A percentile compares a stretch with the other conserved stretches of the same genome.
Evolutionary conservation across 2,329 filamentous ascomycete genomes (phyloP).

Genomic region (Exserohilum rostratum): DNA sequence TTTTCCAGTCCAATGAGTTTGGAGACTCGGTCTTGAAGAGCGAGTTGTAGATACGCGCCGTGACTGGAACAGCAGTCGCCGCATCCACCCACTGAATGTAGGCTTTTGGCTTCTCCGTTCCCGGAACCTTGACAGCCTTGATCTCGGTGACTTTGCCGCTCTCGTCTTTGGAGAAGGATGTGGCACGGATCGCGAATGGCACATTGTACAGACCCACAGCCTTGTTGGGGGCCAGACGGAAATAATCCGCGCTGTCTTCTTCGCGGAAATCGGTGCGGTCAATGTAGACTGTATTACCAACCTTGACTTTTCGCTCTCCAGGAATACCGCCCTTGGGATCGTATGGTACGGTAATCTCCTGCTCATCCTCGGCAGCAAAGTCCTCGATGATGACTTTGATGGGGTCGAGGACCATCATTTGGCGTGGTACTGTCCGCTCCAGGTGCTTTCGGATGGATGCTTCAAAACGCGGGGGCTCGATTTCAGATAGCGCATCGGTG

Average conservation of each 20-base stretch:
- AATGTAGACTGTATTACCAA: slow-evolving; percentile 84
- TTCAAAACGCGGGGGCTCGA: slow-evolving; percentile 83
- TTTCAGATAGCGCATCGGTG: slow-evolving; percentile 79
- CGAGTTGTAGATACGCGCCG: slow-evolving; percentile 75
- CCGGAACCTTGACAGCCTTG: slow-evolving; percentile 69
- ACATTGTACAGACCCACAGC: slow-evolving; percentile 75
- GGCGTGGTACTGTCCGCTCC: slow-evolving; percentile 82
- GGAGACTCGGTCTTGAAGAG: slow-evolving; percentile 90
- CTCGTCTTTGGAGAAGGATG: slow-evolving; percentile 69
- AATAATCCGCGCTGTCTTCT: slow-evolving; percentile 73
- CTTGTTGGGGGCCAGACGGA: slow-evolving; percentile 77
- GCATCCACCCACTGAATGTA: slow-evolving; percentile 88
- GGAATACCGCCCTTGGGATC: slow-evolving; percentile 73
- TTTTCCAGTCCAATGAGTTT: slow-evolving; percentile 67
- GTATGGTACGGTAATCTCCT: slow-evolving; percentile 75
- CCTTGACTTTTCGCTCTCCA: slow-evolving; percentile 62
- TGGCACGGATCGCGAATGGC: slow-evolving; percentile 71
- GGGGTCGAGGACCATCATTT: slow-evolving; percentile 89
- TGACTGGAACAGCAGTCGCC: slow-evolving; percentile 65
- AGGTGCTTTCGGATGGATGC: slow-evolving; percentile 84
- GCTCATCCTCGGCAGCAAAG: slow-evolving; percentile 69
- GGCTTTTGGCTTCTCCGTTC: slow-evolving; percentile 68
- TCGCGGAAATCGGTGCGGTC: slow-evolving; percentile 80
- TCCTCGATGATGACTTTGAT: slow-evolving; percentile 83
- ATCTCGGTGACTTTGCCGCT: slow-evolving; percentile 71